Evolutionary conservation across 2,329 filamentous ascomycete genomes (phyloP).

Genomic region (Stachybotrys chlorohalonatus): DNA sequence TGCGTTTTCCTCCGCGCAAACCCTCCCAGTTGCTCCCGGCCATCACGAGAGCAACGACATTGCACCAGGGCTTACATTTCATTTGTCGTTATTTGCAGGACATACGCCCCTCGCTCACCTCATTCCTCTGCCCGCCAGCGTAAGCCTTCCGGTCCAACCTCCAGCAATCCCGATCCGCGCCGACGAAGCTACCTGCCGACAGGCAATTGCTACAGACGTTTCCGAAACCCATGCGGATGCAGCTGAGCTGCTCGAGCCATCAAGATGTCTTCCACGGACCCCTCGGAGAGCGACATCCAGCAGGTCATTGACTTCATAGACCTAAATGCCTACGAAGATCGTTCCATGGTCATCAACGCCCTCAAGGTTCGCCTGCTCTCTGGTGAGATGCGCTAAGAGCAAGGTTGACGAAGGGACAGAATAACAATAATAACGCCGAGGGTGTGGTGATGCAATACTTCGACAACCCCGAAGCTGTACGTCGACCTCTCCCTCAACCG

Average conservation of each 20-base stretch:
- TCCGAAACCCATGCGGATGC: background rate
- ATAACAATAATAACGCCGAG: conserved; percentile 35
- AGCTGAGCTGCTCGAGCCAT: background rate
- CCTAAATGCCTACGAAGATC: conserved; percentile 26
- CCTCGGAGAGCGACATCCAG: conserved; percentile 25
- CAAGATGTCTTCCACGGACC: conserved; percentile 24
- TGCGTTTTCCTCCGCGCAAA: too few species aligned
- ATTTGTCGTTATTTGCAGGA: too few species aligned
- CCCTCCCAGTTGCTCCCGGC: too few species aligned
- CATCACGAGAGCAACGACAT: too few species aligned
- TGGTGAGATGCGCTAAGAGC: background rate
- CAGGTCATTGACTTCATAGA: conserved; percentile 32
- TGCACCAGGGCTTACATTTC: too few species aligned
- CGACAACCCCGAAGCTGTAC: conserved; percentile 31
- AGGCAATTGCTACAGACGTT: too few species aligned
- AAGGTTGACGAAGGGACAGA: conserved; percentile 9
- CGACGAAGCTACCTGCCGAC: background rate
- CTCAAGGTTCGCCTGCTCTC: conserved; percentile 24
- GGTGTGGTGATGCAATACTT: conserved; percentile 43
- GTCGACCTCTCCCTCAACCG: background rate
- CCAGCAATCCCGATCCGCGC: background rate
- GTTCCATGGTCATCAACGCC: conserved; percentile 28
- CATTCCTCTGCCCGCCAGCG: too few species aligned
- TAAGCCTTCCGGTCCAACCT: background rate
- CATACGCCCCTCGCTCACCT: too few species aligned